Base-by-base conservation (phyloP, 2,329 filamentous ascomycete species). In the Diaporthe ilicicola region DNA sequence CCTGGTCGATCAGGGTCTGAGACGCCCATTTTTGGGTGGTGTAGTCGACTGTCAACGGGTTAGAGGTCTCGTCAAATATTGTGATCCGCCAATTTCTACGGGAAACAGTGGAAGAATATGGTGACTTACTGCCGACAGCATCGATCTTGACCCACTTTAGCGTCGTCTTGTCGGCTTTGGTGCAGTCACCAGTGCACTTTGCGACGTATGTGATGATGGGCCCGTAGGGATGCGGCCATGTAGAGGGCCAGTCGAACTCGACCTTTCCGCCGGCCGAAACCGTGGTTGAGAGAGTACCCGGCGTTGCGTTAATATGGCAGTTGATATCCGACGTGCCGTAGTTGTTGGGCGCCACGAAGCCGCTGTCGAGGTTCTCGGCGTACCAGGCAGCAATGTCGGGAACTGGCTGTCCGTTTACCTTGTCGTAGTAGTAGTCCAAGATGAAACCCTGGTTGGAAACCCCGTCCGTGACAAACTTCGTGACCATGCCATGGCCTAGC, bases 391-490 rank as follows among this genome's bases (percentile, higher is more conserved):
- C 71, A 46, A 74, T 74, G 24, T 74, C 67, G n/a, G 77, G 76
- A 4, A 74, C 72, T 17, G 53, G 46, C 32, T 69, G 34, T n/a
- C 74, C 74, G 55, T 79, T 78, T 72, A 75, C 74, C 72, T 76
- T 77, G 71, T 73, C 74, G 70, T 79, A 79, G 75, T 79, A 79
- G 74, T 79, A 79, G n/a, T 79, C 73, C 4, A 79, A 70, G 29
- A 79, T 74, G 69, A 77, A 79, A 2, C 78, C 78, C 27, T 76
- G 77, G 69, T 79, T 70, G 55, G 74, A 65, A 4, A 67, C 72
- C 0, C 84, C 82, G 73, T 87, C 84, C 6, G 85, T 85, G 19
- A 86, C 79, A 48, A 86, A 85, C 2, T 82, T 82, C 2, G 84
- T 85, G 1, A 85, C 83, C 72, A 86, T 85, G 10, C 86, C 86